Conservation (phyloP, 768 basidiomycete species). For the Favolaschia claudopus region DNA sequence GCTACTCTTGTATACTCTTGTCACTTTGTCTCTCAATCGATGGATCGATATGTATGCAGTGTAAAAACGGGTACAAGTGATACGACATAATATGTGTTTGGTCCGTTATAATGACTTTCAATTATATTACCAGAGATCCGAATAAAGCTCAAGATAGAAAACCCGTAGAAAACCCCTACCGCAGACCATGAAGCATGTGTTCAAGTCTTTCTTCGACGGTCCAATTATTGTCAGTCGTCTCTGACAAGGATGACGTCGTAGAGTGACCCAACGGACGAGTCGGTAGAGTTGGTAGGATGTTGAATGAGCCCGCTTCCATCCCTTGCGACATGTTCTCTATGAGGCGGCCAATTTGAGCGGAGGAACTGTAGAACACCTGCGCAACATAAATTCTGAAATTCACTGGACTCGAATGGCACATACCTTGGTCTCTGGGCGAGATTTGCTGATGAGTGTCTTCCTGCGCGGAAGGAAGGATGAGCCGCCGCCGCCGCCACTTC, state of each 20-base stretch:
- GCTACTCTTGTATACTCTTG: slow-evolving; percentile 67
- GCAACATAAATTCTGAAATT: slow-evolving; percentile 29
- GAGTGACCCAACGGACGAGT: slow-evolving; percentile 57
- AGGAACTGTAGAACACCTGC: slow-evolving; percentile 79
- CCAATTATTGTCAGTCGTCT: slow-evolving; percentile 68
- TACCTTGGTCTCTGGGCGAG: slow-evolving; percentile 87
- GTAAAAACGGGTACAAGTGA: slow-evolving; percentile 32
- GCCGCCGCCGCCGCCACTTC: too few relatives aligned
- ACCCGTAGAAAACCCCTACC: slow-evolving; percentile 23
- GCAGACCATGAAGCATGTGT: slow-evolving; percentile 61
- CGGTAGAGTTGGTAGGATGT: slow-evolving; percentile 65
- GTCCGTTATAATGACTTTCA: slow-evolving; percentile 16
- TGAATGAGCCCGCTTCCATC: slow-evolving; percentile 85
- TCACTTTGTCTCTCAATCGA: slow-evolving; percentile 75
- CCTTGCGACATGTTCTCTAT: slow-evolving; percentile 85
- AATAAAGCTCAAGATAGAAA: slow-evolving; percentile 28
- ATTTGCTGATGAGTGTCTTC: slow-evolving; percentile 59
- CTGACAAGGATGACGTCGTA: slow-evolving; percentile 69
- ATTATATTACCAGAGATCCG: slow-evolving; percentile 23
- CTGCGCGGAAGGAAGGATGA: slow-evolving; percentile 69
- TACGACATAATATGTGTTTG: slow-evolving; percentile 14
- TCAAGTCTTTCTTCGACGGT: slow-evolving; percentile 81
- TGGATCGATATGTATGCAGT: slow-evolving; percentile 72
- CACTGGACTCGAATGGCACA: slow-evolving; percentile 31
- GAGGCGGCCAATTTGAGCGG: slow-evolving; percentile 81